phyloP scores from a whole-genome alignment of 768 basidiomycete genomes.

The Strobilomyces confusus region DNA sequence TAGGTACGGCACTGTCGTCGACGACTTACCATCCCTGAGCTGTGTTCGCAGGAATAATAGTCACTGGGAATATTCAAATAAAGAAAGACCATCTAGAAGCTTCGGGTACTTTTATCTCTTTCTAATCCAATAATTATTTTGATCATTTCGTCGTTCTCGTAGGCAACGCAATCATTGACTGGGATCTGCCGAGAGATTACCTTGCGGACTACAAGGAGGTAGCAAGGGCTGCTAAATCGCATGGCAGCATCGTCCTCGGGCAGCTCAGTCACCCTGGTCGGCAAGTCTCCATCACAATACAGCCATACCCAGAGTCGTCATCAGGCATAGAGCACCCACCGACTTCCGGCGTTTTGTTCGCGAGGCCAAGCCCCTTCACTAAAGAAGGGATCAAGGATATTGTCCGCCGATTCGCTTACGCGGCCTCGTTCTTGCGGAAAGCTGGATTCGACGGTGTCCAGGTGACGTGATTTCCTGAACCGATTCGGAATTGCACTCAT shows the following conservation, averaged over 20 bases:
- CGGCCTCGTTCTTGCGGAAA: constrained; percentile 47
- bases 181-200: constrained; percentile 24
- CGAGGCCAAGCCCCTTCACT: constrained; percentile 37
- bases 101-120: constrained; percentile 18
- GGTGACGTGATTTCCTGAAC: constrained; percentile 16
- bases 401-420: constrained; percentile 45
- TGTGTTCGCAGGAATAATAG: constrained; percentile 25
- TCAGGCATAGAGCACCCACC: constrained; percentile 34
- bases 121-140: not conserved
- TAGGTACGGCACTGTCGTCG: constrained; percentile 18
- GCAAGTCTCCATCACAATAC: constrained; percentile 33
- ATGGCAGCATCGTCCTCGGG: constrained; percentile 30
- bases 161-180: constrained; percentile 33
- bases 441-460: constrained; percentile 73
- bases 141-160: not conserved
- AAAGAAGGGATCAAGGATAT: constrained; percentile 48
- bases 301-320: constrained; percentile 33
- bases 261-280: constrained; percentile 34
- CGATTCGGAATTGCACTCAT: not conserved
- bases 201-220: constrained; percentile 19
- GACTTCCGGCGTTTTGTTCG: constrained; percentile 30
- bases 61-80: constrained; percentile 34
- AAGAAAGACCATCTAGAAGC: constrained; percentile 34
- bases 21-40: constrained; percentile 1
- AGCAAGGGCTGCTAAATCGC: constrained; percentile 31